Base-by-base conservation (phyloP, 2,329 filamentous ascomycete genomes). In the Decorospora gaudefroyi region DNA sequence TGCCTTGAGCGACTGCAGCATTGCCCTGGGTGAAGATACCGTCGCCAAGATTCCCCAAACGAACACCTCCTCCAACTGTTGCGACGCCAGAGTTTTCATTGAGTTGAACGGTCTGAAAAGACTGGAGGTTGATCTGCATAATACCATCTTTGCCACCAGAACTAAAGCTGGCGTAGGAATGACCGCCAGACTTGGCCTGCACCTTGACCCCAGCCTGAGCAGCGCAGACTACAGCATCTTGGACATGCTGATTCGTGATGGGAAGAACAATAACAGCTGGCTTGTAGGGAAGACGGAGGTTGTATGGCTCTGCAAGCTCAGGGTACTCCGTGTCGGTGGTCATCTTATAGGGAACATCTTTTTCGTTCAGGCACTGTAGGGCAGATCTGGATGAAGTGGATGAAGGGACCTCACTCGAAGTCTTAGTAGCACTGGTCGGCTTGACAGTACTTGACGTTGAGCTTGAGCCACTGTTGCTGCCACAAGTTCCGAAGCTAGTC, bases 151-250 rank as follows among this genome's bases (percentile, higher is more conserved):
- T 71, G 6, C 77, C 77, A 19, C 76, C 76, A 1, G 76, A 70
- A 3, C 75, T 75, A 46, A 73, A 75, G 0, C 74, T 76, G 1
- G 73, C 82, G 51, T 83, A 87, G 0, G 81, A 85, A 57, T 86
- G 84, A 0, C 84, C 84, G 3, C 83, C 84, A 1, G 81, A 83
- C 51, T 76, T 80, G 15, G 83, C 78, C 59, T 85, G 82, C 0
- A 86, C 80, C 51, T 79, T 78, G 38, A 80, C 65, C 4, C 70
- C 69, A 44, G 72, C 70, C 16, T 74, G 49, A 2, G 62, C 71
- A 4, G 82, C 83, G 58, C 83, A 86, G 36, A 78, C 76, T 26
- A 86, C 74, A 10, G 81, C 78, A 13, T 69, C 76, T 1, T 81
- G 74, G 2, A 86, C 77, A 41, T 85, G 79, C 15, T 77, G 64